phyloP scores from a whole-genome alignment of 805 yeast genomes.

The Millerago galiae region DNA sequence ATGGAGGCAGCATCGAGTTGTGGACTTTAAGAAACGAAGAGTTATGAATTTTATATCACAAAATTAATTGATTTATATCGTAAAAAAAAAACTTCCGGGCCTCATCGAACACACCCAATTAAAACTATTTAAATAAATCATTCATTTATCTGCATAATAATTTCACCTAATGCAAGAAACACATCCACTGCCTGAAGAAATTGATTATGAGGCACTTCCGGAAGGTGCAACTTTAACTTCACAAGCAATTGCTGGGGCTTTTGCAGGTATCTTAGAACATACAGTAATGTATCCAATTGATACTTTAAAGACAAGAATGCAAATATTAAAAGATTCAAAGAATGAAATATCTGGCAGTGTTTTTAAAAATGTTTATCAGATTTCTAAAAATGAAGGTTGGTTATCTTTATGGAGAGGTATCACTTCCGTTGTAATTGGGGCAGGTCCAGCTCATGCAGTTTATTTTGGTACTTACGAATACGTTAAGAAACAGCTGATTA shows the following conservation, averaged over 20 bases:
- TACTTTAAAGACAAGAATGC: slow-evolving; percentile 93
- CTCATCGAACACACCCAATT: neutral
- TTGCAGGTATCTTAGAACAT: slow-evolving; percentile 98
- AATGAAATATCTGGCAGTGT: slow-evolving; percentile 7
- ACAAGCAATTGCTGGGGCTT: slow-evolving; percentile 88
- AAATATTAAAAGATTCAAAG: slow-evolving; percentile 27
- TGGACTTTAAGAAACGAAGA: slow-evolving; percentile 1
- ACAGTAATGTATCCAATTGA: slow-evolving; percentile 96
- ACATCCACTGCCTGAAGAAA: slow-evolving; percentile 32
- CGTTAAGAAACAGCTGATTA: slow-evolving; percentile 35
- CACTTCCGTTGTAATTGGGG: slow-evolving; percentile 84
- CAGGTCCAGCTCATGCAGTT: slow-evolving; percentile 99
- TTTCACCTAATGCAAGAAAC: slow-evolving; percentile 5
- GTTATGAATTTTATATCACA: neutral
- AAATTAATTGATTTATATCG: no score
- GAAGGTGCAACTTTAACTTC: slow-evolving; percentile 75
- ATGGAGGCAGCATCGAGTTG: neutral
- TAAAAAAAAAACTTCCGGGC: neutral
- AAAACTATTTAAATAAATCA: no score
- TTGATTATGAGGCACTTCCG: slow-evolving; percentile 90
- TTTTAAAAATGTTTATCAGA: slow-evolving; percentile 60
- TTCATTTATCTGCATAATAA: neutral
- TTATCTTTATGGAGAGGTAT: slow-evolving; percentile 91
- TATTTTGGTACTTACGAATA: slow-evolving; percentile 89
- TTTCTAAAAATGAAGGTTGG: slow-evolving; percentile 81